These are phyloP conservation scores for Neurospora sp. DNA, from an alignment of 495 filamentous ascomycete genomes.

Conservation along the genomic window DNA sequence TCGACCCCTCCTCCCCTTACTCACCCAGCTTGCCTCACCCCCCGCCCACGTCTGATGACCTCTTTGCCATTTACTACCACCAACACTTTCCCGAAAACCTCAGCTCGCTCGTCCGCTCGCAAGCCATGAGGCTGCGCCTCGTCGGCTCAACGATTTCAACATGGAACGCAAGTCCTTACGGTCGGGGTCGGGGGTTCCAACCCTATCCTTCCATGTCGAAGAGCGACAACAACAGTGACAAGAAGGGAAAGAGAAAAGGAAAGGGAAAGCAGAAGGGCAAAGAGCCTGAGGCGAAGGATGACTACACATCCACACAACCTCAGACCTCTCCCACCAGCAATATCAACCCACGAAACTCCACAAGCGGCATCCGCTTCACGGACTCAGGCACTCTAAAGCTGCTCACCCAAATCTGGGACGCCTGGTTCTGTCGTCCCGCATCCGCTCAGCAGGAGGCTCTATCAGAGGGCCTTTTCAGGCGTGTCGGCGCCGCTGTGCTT, in stretches of 20 bases:
- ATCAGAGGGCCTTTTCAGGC: background rate
- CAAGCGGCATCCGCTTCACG: background rate
- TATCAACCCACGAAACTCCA: background rate
- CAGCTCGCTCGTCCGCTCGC: constrained; percentile 9
- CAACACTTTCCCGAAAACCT: constrained; percentile 7
- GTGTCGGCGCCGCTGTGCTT: background rate
- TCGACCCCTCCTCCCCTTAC: background rate
- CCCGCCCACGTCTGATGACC: background rate
- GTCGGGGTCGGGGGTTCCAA: constrained; percentile 16
- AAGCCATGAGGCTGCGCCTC: constrained; percentile 12
- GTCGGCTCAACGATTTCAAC: constrained; percentile 9
- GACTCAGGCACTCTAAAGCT: background rate
- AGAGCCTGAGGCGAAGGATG: background rate
- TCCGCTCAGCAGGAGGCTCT: background rate
- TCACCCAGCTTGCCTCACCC: background rate
- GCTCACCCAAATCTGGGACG: background rate
- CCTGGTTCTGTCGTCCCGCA: background rate
- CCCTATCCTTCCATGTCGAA: constrained; percentile 2
- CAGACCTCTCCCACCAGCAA: background rate
- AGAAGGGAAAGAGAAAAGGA: background rate
- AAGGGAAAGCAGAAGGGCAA: background rate
- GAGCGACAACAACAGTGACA: background rate
- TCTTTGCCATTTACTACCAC: constrained; percentile 23
- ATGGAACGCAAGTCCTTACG: constrained; percentile 17
- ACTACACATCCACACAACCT: background rate